Evolutionary conservation across 2,329 filamentous ascomycete genomes (phyloP).

Genomic region (Neofusicoccum laricinum): DNA sequence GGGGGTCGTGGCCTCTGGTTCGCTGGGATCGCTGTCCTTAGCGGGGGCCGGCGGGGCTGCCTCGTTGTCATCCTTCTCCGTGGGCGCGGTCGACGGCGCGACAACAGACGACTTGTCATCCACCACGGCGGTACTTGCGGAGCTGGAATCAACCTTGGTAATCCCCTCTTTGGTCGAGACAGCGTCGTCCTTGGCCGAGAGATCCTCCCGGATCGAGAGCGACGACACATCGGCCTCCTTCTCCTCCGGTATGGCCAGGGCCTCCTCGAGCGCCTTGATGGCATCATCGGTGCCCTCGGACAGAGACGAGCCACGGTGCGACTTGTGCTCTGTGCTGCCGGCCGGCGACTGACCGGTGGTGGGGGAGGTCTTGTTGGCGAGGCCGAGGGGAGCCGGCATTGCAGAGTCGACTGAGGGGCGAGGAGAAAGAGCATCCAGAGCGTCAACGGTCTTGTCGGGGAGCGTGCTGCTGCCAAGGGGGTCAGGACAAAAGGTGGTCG

Average conservation of each 20-base stretch:
- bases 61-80: neutral
- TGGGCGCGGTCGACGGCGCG: neutral
- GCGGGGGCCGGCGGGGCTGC: neutral
- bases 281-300: constrained; percentile 26
- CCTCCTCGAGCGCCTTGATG: constrained; percentile 31
- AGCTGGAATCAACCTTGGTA: constrained; percentile 2
- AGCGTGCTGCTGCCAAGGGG: constrained; percentile 6
- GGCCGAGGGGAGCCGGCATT: neutral
- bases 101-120: constrained; percentile 3
- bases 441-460: neutral
- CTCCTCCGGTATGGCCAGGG: constrained; percentile 27
- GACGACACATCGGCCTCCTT: neutral
- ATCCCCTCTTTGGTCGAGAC: neutral
- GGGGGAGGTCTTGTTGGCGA: constrained; percentile 14
- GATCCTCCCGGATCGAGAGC: neutral
- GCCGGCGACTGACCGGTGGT: constrained; percentile 18
- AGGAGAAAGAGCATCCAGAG: constrained; percentile 4
- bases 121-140: constrained; percentile 2
- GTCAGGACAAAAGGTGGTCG: constrained; percentile 10
- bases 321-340: constrained; percentile 11
- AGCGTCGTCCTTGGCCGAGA: neutral
- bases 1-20: neutral
- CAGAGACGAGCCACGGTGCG: constrained; percentile 27
- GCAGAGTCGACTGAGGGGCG: constrained; percentile 11
- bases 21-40: constrained; percentile 3